Evolutionary conservation across 1,139 yeast genomes (phyloP).

Genomic region (Suhomyces atakaporum): DNA sequence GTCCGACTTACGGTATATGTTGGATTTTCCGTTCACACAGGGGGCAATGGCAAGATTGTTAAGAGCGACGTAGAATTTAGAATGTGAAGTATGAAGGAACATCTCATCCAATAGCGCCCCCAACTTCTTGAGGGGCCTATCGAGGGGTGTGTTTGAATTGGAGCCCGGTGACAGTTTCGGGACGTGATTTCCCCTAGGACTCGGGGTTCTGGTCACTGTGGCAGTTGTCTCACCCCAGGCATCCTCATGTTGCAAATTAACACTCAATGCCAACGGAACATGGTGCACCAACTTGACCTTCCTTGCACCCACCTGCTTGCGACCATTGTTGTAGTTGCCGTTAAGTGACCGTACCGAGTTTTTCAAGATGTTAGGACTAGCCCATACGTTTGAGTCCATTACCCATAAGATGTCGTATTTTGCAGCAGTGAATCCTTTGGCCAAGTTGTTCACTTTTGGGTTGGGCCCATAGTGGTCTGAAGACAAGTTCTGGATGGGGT

Average conservation of each 20-base stretch:
- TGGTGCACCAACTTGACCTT: conserved; percentile 78
- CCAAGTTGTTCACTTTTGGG: conserved; percentile 83
- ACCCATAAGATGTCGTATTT: conserved; percentile 80
- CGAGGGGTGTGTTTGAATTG: too few relatives aligned
- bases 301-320: conserved; percentile 25
- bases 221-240: conserved; percentile 25
- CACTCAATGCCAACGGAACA: conserved; percentile 65
- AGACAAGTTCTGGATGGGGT: conserved; percentile 14
- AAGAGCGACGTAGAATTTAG: conserved; percentile 79
- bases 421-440: conserved; percentile 73
- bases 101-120: conserved; percentile 85
- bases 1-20: conserved; percentile 69
- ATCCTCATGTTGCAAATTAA: conserved; percentile 8
- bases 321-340: conserved; percentile 50
- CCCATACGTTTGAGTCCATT: conserved; percentile 88
- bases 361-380: conserved; percentile 61
- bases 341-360: conserved; percentile 63
- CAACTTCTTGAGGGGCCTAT: conserved; percentile 31
- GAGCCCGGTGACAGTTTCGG: too few relatives aligned
- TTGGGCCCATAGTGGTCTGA: conserved; percentile 73
- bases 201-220: too few relatives aligned
- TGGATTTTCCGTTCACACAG: conserved; percentile 92
- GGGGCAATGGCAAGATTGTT: conserved; percentile 81
- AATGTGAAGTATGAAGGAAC: conserved; percentile 81
- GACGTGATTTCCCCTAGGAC: too few relatives aligned